A percentile compares a stretch with the other conserved stretches of the same genome.
phyloP scores from a whole-genome alignment of 2,329 filamentous ascomycete genomes.

The Fusarium anthophilum region DNA sequence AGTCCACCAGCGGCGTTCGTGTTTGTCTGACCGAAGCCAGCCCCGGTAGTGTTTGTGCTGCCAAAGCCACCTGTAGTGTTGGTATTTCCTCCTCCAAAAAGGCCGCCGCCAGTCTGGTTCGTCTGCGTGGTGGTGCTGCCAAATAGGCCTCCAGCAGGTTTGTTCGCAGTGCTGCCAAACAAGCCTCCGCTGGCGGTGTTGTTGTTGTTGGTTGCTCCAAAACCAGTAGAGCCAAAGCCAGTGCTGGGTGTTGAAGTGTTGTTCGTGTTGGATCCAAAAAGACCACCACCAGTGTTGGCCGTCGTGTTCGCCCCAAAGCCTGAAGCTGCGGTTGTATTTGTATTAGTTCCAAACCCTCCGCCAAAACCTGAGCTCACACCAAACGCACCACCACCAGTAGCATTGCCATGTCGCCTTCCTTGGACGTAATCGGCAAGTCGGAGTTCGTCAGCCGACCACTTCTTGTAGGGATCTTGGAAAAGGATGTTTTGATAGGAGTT shows the following conservation, averaged over 20 bases:
- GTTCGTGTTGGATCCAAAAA: slow-evolving; percentile 50
- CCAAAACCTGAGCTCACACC: slow-evolving; percentile 67
- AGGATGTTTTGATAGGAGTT: slow-evolving; percentile 82
- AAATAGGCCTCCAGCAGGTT: slow-evolving; percentile 52
- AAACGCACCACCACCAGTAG: slow-evolving; percentile 85
- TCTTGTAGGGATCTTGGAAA: slow-evolving; percentile 83
- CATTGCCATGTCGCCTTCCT: slow-evolving; percentile 84
- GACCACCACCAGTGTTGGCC: slow-evolving; percentile 46
- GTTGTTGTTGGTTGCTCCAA: slow-evolving; percentile 51
- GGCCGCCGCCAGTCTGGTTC: slow-evolving; percentile 38
- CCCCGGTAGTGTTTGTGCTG: slow-evolving; percentile 38
- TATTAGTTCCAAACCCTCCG: slow-evolving; percentile 59
- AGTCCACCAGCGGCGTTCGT: slow-evolving; percentile 48
- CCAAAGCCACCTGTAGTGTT: slow-evolving; percentile 29
- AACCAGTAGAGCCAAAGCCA: slow-evolving; percentile 48
- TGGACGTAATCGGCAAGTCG: slow-evolving; percentile 88
- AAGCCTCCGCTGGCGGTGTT: slow-evolving; percentile 41
- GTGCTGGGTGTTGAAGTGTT: slow-evolving; percentile 40
- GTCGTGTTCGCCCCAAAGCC: slow-evolving; percentile 59
- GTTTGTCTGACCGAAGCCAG: slow-evolving; percentile 51
- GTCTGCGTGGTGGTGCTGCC: slow-evolving; percentile 38
- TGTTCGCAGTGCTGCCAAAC: slow-evolving; percentile 45
- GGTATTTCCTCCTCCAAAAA: slow-evolving; percentile 40
- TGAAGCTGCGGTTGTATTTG: slow-evolving; percentile 40
- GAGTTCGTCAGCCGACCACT: slow-evolving; percentile 89